Base-by-base conservation (phyloP, 2,329 filamentous ascomycete genomes). In the Kalaharituber pfeilii region DNA sequence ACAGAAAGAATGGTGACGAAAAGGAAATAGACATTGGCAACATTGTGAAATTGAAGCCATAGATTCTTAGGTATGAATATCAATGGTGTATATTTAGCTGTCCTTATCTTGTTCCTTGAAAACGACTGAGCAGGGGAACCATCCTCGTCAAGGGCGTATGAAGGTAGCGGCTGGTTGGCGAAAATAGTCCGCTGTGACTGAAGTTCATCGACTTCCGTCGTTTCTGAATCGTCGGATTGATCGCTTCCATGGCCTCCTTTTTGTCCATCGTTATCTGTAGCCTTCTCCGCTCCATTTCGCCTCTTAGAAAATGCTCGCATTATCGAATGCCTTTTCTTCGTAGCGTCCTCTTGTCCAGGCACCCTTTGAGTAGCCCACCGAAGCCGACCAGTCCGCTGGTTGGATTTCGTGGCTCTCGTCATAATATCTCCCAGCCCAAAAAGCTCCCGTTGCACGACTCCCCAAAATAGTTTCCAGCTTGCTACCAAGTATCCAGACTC, bases 11-110 rank as follows among this genome's bases (percentile, higher is more conserved):
- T 94, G 67, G 95, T 88, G 64, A 89, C 77, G 71, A 96, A 95
- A 63, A 96, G 74, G 76, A 98, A 98, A 71, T 96, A 98, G 53
- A 96, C 82, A 69, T 98, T 98, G 66, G 91, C 91, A 65, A 98
- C 83, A 66, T 96, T 96, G 70, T 98, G 89, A 67, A 98, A 96
- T 69, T 98, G 93, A 61, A 94, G 86, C 80, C 82, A 98, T 65
- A 98, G 67, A 69, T 98, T 96, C 72, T 96, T 96, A 13, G 91
- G 91, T 26, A 98, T 69, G 69, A 98, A 98, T 57, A 85, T 94
- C 59, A 98, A 69, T 7, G 93, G 83, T 6, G 91, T 98, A 69
- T 98, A 98, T 70, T 96, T 98, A 56, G 91, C 86, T 2, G 91
- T 98, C 63, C 93, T 78, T 67, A 98, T 94, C 75, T 98, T 98